Base-by-base conservation (phyloP, 2,329 filamentous ascomycete genomes). In the Verticillium zaregamsianum region DNA sequence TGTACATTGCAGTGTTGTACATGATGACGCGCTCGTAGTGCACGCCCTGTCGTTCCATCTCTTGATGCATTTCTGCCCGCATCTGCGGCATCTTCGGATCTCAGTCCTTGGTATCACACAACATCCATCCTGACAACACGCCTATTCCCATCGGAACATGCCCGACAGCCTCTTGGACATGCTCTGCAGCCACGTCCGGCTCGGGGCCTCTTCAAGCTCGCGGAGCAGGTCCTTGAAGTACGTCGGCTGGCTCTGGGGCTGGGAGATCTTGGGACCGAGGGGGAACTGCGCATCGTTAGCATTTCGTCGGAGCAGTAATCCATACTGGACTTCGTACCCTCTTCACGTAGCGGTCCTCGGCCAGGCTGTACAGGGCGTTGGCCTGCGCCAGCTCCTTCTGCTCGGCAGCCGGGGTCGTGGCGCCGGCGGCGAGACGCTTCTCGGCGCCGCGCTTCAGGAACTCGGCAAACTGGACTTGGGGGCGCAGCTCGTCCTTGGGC, bases 141-240 rank as follows among this genome's bases (percentile, higher is more conserved):
- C 28, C 28, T 57, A 37, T 35, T 54, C 28, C 56, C 49, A 75
- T 63, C 87, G 78, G 63, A 90, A 80, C 73, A 87, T 79, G 12
- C 87, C 87, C 64, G 82, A 81, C 65, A 88, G 69, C 64, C 79
- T 79, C 69, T 88, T 83, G 63, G 77, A 73, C 58, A 86, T 63
- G 59, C 82, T 78, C 58, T 80, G 77, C 25, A 84, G 69, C 76
- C 80, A 86, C 8, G 80, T 81, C 62, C 87, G 76, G 49, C 76
- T 82, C 2, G 87, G 88, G 3, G 85, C 87, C 67, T 84, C 84
- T 39, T 89, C 84, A 28, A 90, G 79, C 71, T 90, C 88, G 59
- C 75, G 78, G 1, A 89, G 71, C 33, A 90, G 72, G 65, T 88
- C 83, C 23, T 77, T 72, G 69, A 88, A 90, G 71, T 90, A 88